phyloP scores from a whole-genome alignment of 192 early-diverging fungal species.

The Allomyces macrogynus region DNA sequence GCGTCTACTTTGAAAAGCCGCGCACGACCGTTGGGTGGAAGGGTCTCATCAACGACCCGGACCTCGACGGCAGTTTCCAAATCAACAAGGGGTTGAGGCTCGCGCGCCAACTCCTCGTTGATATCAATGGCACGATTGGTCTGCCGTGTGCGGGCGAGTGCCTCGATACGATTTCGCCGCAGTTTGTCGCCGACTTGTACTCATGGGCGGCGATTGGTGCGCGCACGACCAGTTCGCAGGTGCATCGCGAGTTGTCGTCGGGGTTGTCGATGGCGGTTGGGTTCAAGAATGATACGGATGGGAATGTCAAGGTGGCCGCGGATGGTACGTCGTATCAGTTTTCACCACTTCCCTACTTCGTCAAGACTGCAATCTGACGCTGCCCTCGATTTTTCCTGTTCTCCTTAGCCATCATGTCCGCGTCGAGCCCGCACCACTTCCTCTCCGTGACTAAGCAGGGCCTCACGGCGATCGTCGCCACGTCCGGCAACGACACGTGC shows the following conservation, averaged over 20 bases:
- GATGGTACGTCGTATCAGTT: constrained; percentile 19
- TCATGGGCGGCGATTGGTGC: constrained; percentile 97
- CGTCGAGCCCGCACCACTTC: constrained; percentile 67
- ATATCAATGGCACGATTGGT: constrained; percentile 52
- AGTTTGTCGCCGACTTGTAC: constrained; percentile 81
- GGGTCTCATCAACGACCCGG: constrained; percentile 56
- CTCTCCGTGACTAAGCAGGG: constrained; percentile 89
- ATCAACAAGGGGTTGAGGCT: constrained; percentile 91
- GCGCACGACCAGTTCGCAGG: constrained; percentile 84
- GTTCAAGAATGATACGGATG: constrained; percentile 96
- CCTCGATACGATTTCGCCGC: constrained; percentile 86
- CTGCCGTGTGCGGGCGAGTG: constrained; percentile 77
- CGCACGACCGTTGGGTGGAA: constrained; percentile 86
- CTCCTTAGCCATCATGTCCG: constrained; percentile 32
- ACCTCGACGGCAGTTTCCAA: constrained; percentile 48
- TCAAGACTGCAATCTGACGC: too few species aligned
- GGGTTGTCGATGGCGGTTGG: constrained; percentile 92
- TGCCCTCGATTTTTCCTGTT: neutral
- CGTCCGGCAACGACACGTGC: constrained; percentile 61
- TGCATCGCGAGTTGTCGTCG: constrained; percentile 84
- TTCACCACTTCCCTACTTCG: constrained; percentile 2
- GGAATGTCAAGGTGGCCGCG: constrained; percentile 52
- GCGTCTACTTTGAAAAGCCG: constrained; percentile 97
- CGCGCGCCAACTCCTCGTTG: constrained; percentile 55
- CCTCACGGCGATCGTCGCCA: constrained; percentile 70